Evolutionary conservation across 345 rosid species (phyloP).

Genomic region (Alliaria petiolata): DNA sequence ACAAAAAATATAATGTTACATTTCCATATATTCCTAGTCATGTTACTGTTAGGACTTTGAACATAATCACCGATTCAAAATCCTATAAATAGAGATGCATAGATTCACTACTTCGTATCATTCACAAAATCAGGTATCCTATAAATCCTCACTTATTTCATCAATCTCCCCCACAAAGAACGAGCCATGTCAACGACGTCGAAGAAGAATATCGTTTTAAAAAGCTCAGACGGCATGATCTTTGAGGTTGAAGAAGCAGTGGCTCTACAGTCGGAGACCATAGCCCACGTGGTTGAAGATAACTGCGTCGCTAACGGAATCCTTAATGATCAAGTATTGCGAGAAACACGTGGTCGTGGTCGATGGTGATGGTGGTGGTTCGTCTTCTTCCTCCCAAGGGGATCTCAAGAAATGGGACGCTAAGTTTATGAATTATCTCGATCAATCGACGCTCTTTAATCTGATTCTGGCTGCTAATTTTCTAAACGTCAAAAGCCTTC

Average conservation of each 20-base stretch:
- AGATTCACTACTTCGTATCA: background rate
- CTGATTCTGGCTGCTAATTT: background rate
- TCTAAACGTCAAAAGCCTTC: background rate
- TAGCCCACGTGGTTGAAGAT: background rate
- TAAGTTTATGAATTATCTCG: background rate
- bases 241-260: slow-evolving; percentile 6
- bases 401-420: background rate
- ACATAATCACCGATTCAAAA: background rate
- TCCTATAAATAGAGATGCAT: background rate
- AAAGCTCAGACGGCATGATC: background rate
- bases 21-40: background rate
- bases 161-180: background rate
- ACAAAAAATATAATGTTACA: no score
- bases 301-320: background rate
- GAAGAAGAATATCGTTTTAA: background rate
- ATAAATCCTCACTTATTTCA: background rate
- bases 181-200: background rate
- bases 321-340: slow-evolving; percentile 2
- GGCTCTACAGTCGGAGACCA: background rate
- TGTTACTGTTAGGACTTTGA: background rate
- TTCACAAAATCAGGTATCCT: no score
- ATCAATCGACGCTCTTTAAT: background rate
- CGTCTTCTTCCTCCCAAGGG: background rate
- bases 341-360: background rate
- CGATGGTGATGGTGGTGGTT: background rate